Evolutionary conservation across 257 asterid species (phyloP).

Genomic region (Salvia splendens): DNA sequence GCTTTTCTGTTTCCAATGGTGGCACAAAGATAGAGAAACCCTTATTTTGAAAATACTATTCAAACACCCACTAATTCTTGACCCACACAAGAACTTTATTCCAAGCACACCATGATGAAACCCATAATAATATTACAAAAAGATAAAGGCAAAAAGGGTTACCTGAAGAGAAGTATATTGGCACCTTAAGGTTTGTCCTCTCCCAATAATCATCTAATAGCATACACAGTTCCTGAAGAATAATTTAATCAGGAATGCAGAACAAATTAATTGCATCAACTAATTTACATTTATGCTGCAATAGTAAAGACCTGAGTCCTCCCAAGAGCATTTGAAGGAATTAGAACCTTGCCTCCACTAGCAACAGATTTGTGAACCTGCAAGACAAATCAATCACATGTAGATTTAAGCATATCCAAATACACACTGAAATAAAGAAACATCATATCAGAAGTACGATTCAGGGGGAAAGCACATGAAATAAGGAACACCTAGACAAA

Average conservation of each 20-base stretch:
- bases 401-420: constrained; percentile 17
- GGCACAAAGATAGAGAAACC: too few species aligned
- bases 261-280: not conserved
- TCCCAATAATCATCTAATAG: constrained; percentile 93
- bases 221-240: constrained; percentile 85
- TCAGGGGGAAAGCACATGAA: not conserved
- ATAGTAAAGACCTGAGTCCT: constrained; percentile 76
- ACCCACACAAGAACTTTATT: too few species aligned
- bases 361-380: constrained; percentile 88
- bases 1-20: too few species aligned
- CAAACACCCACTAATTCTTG: too few species aligned
- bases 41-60: too few species aligned
- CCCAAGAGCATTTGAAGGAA: constrained; percentile 92
- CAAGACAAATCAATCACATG: constrained; percentile 28
- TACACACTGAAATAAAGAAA: constrained; percentile 6
- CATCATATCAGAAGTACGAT: constrained; percentile 16
- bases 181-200: constrained; percentile 79
- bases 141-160: constrained; percentile 23
- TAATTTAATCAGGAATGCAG: constrained; percentile 27
- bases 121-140: constrained; percentile 7
- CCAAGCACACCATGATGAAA: constrained; percentile 6
- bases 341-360: constrained; percentile 88
- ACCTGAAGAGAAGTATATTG: constrained; percentile 93
- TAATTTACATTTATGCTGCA: constrained; percentile 6
- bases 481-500: constrained; percentile 3